Base-by-base conservation (phyloP, 345 rosid species). In the Geranium brycei region DNA sequence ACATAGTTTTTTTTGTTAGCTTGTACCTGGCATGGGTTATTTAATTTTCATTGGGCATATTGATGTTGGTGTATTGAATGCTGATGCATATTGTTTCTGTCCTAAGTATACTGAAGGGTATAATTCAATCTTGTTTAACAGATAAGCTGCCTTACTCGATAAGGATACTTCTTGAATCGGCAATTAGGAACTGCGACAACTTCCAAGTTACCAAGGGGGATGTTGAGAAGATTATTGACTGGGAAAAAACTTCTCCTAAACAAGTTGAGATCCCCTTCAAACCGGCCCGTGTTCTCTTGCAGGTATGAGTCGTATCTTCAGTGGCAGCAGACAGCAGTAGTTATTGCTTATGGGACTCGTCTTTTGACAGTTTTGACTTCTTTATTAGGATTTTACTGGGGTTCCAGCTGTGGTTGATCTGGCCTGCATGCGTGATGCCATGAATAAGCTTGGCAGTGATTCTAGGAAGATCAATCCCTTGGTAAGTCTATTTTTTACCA, bases 401-500 rank as follows among this genome's bases (percentile, higher is more conserved):
- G 99, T 95, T 31, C 99, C 99, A 35, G 99, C 91, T 28, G 99
- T 91, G 40, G 97, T 95, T 60, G 99, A 95, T 72, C 99, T 95
- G 64, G 99, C 99, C 70, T 78, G 91, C 61, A 95, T 95, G 99
- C 90, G 99, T 69, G 99, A 95, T 87, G 99, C 99, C 10, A 91
- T 95, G 97, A 82, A 75, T 64, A 88, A 70, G 31, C 91, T 95
- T 19, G 96, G 96, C 53, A 78, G 97, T 74, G 99, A 95, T 71
- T 75, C 97, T 3, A 79, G 71, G 69, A 91, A 87, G 88, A 95
- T 95, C 72, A 92, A 92, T 70, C 98, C 96, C 15, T 75, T 89
- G 89, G 96, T 92, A 68, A 0, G 71, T 62, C 47, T 51, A 51
- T 17, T 19, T 58, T 59, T 59, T 7, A 4, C 53, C 62, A 41